phyloP scores from a whole-genome alignment of 2,329 filamentous ascomycete species.

The Thermoascus crustaceus region DNA sequence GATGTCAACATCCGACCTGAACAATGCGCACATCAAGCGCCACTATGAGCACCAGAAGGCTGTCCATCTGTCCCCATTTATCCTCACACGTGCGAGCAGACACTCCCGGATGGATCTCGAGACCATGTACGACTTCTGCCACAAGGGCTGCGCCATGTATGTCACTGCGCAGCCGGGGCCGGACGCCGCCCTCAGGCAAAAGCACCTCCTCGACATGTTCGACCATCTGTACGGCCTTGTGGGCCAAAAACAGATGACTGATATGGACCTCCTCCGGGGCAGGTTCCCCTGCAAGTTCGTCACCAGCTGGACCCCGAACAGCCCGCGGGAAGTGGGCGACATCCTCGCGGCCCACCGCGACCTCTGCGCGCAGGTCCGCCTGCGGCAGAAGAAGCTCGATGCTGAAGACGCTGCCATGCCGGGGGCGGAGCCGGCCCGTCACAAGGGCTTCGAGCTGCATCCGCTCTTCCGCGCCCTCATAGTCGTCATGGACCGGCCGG shows the following conservation, averaged over 20 bases:
- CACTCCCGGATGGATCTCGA: not conserved
- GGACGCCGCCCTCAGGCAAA: not conserved
- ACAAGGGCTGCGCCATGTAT: constrained; percentile 1
- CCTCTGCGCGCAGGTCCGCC: constrained; percentile 1
- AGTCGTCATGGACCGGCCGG: constrained; percentile 1
- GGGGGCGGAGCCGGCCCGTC: not conserved
- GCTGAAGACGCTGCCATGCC: not conserved
- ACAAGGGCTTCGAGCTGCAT: not conserved
- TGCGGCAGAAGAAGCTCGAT: not conserved
- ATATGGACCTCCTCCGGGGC: too few relatives aligned
- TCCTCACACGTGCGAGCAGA: not conserved
- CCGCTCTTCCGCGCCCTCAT: constrained; percentile 2
- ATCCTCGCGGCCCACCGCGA: constrained; percentile 1
- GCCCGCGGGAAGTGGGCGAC: not conserved
- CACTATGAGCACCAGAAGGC: not conserved
- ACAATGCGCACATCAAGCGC: not conserved
- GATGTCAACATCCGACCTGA: too few relatives aligned
- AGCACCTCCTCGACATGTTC: not conserved
- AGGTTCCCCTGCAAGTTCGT: constrained; percentile 4
- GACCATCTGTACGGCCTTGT: not conserved
- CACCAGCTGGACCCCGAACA: not conserved
- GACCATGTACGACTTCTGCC: not conserved
- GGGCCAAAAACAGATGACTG: too few relatives aligned
- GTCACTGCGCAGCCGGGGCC: constrained; percentile 1
- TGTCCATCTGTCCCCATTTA: not conserved